phyloP scores from a whole-genome alignment of 2,329 filamentous ascomycete species.

The Hortaea sp. region DNA sequence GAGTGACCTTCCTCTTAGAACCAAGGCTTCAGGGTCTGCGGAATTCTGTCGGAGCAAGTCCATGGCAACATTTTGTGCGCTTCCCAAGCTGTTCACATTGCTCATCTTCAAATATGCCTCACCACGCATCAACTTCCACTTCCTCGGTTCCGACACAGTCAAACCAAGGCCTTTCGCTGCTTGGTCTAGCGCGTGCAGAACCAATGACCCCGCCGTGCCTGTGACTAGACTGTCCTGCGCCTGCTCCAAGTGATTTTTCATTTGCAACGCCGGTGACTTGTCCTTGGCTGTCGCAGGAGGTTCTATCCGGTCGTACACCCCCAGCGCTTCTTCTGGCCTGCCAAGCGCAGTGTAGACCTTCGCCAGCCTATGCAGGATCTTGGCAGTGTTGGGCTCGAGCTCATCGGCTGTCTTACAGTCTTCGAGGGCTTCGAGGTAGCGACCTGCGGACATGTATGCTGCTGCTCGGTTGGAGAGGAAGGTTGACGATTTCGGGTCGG shows the following conservation, averaged over 20 bases:
- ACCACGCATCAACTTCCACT: constrained; percentile 87
- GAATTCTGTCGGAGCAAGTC: constrained; percentile 72
- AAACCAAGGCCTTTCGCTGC: constrained; percentile 70
- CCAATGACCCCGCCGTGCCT: constrained; percentile 80
- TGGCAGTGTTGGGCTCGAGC: constrained; percentile 74
- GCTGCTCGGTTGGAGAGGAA: constrained; percentile 93
- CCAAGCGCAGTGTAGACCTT: constrained; percentile 84
- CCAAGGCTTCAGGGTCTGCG: constrained; percentile 86
- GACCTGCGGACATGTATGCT: constrained; percentile 79
- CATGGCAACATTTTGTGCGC: constrained; percentile 90
- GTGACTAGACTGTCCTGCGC: constrained; percentile 67
- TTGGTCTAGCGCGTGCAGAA: constrained; percentile 80
- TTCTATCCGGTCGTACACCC: constrained; percentile 69
- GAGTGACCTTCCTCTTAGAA: constrained; percentile 75
- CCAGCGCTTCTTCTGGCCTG: constrained; percentile 74
- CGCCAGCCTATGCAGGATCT: constrained; percentile 78
- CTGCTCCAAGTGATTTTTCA: constrained; percentile 71
- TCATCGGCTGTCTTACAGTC: constrained; percentile 77
- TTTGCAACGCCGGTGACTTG: constrained; percentile 68
- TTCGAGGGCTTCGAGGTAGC: constrained; percentile 69
- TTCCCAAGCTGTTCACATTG: constrained; percentile 75
- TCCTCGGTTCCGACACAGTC: constrained; percentile 70
- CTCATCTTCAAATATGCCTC: constrained; percentile 91
- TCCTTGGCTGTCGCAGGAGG: constrained; percentile 78
- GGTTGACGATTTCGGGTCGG: constrained; percentile 74